These are phyloP conservation scores for Xerophyta viscosa DNA, from an alignment of 106 monocot species.

Conservation along the genomic window DNA sequence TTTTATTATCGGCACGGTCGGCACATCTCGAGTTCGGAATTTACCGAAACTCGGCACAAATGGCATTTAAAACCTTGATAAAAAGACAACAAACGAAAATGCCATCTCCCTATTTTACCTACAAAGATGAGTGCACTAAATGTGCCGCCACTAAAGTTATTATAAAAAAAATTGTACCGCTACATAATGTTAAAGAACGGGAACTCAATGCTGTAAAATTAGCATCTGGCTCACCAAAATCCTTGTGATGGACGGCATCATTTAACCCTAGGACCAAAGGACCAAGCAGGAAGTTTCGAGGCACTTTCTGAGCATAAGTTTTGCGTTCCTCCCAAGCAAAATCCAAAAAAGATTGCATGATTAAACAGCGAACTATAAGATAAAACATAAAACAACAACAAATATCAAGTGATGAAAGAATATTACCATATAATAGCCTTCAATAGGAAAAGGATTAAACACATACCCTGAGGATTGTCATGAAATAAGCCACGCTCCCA, in stretches of 20 bases:
- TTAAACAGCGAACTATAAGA: conserved; percentile 70
- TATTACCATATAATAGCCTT: neutral
- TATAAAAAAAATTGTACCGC: too few relatives aligned
- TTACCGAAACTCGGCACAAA: too few relatives aligned
- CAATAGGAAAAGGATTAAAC: neutral
- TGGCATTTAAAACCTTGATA: too few relatives aligned
- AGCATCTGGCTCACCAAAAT: conserved; percentile 56
- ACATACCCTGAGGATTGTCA: conserved; percentile 79
- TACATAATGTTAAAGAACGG: too few relatives aligned
- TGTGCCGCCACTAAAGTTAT: too few relatives aligned
- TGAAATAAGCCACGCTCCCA: conserved; percentile 94
- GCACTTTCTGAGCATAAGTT: conserved; percentile 38
- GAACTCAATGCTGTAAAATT: too few relatives aligned
- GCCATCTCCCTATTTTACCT: too few relatives aligned
- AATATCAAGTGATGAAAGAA: too few relatives aligned
- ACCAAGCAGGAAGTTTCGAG: conserved; percentile 63
- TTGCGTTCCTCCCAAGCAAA: conserved; percentile 47
- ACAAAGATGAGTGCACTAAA: too few relatives aligned
- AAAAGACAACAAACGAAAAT: too few relatives aligned
- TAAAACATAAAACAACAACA: neutral
- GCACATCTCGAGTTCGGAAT: too few relatives aligned
- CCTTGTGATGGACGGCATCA: conserved; percentile 81
- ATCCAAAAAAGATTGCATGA: conserved; percentile 82
- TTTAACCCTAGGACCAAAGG: conserved; percentile 62
- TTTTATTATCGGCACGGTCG: too few relatives aligned